phyloP scores from a whole-genome alignment of 2,329 filamentous ascomycete species.

The Exophiala mesophila region DNA sequence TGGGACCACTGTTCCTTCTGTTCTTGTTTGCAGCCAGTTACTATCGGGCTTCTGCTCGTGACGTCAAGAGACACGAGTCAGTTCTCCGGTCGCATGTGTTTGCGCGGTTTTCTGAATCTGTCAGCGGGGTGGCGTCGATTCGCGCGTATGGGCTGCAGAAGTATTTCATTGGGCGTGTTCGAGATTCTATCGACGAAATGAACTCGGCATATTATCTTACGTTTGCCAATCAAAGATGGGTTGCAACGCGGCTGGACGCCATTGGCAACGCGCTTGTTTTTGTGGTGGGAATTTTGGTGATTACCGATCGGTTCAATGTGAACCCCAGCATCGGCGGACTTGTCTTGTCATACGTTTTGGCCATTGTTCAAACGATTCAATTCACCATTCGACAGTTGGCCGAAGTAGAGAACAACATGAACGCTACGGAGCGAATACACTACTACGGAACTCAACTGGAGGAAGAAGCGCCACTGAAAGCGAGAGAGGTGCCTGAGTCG shows the following conservation, averaged over 20 bases:
- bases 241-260: constrained; percentile 76
- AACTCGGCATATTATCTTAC: constrained; percentile 91
- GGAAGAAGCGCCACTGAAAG: constrained; percentile 80
- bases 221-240: constrained; percentile 92
- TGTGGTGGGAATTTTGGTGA: constrained; percentile 80
- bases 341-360: constrained; percentile 86
- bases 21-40: constrained; percentile 81
- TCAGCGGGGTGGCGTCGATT: constrained; percentile 78
- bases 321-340: constrained; percentile 79
- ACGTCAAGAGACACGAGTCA: constrained; percentile 91
- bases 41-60: constrained; percentile 84
- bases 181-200: constrained; percentile 79
- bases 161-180: constrained; percentile 67
- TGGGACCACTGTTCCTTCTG: constrained; percentile 65
- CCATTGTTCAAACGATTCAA: constrained; percentile 92
- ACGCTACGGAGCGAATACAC: constrained; percentile 83
- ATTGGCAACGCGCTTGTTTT: constrained; percentile 84
- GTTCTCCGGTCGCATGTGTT: constrained; percentile 84
- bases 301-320: constrained; percentile 83
- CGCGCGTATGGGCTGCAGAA: constrained; percentile 79
- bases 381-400: constrained; percentile 91
- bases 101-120: constrained; percentile 83
- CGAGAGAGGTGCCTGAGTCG: constrained; percentile 60
- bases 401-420: constrained; percentile 98
- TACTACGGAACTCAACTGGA: constrained; percentile 85